These are phyloP conservation scores for Yamadazyma olivae DNA, from an alignment of 805 yeast species.

Conservation along the genomic window DNA sequence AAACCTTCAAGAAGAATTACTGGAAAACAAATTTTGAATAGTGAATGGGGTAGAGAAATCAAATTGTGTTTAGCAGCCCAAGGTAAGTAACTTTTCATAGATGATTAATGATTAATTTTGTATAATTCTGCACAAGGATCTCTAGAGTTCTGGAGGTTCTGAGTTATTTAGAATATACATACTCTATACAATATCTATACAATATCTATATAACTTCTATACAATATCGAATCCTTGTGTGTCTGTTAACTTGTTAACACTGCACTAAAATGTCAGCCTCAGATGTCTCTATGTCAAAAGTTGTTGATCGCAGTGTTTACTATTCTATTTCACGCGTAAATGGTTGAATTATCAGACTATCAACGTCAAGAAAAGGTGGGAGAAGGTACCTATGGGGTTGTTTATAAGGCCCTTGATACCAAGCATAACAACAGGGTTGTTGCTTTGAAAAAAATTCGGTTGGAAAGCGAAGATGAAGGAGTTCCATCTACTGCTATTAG, in stretches of 20 bases:
- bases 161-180: too few species aligned
- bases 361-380: constrained; percentile 96
- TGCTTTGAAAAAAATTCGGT: constrained; percentile 90
- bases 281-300: too few species aligned
- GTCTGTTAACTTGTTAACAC: too few species aligned
- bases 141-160: too few species aligned
- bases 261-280: too few species aligned
- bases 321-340: too few species aligned
- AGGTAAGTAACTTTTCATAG: constrained; percentile 15
- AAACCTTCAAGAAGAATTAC: constrained; percentile 83
- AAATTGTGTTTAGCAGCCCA: constrained; percentile 72
- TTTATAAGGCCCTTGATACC: constrained; percentile 89
- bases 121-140: too few species aligned
- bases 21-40: constrained; percentile 80
- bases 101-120: too few species aligned
- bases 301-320: too few species aligned
- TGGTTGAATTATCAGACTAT: constrained; percentile 89
- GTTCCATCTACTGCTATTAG: constrained; percentile 98
- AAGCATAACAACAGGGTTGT: constrained; percentile 90
- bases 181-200: too few species aligned
- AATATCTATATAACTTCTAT: too few species aligned
- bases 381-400: constrained; percentile 98
- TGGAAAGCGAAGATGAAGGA: constrained; percentile 97
- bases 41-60: constrained; percentile 96
- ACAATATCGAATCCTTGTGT: too few species aligned